Conservation (phyloP, 192 early-diverging fungal genomes). For the Cladochytrium replicatum region DNA sequence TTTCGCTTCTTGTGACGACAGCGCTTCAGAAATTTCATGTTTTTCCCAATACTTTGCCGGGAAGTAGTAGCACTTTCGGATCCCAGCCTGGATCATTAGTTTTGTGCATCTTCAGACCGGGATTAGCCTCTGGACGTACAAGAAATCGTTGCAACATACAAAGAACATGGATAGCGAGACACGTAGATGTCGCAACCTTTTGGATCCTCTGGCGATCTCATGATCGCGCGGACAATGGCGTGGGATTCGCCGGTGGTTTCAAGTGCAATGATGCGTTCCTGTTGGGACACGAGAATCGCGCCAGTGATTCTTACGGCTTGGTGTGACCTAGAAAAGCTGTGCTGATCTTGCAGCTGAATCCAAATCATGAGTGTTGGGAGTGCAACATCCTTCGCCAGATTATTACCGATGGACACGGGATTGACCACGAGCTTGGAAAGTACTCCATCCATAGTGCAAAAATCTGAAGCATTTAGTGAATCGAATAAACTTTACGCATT, state of each 20-base stretch:
- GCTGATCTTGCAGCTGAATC: no score
- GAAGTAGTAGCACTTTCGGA: constrained; percentile 32
- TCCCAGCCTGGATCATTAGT: constrained; percentile 29
- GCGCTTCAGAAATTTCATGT: constrained; percentile 1
- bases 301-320: constrained; percentile 15
- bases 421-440: constrained; percentile 1
- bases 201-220: constrained; percentile 13
- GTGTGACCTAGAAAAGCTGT: neutral
- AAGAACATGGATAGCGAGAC: constrained; percentile 28
- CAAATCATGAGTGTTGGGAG: no score
- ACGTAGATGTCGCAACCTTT: constrained; percentile 29
- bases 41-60: constrained; percentile 26
- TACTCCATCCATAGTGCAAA: constrained; percentile 17
- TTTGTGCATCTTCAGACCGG: constrained; percentile 23
- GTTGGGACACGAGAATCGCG: constrained; percentile 20
- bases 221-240: constrained; percentile 24
- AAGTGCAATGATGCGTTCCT: constrained; percentile 17
- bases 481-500: no score
- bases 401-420: no score
- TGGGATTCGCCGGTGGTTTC: constrained; percentile 26
- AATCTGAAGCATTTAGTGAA: no score
- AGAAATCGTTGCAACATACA: neutral
- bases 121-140: neutral
- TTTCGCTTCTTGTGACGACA: neutral
- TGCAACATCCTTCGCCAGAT: no score